These are phyloP conservation scores for Cornus controversa DNA, from an alignment of 148 eudicot genomes.

Conservation along the genomic window DNA sequence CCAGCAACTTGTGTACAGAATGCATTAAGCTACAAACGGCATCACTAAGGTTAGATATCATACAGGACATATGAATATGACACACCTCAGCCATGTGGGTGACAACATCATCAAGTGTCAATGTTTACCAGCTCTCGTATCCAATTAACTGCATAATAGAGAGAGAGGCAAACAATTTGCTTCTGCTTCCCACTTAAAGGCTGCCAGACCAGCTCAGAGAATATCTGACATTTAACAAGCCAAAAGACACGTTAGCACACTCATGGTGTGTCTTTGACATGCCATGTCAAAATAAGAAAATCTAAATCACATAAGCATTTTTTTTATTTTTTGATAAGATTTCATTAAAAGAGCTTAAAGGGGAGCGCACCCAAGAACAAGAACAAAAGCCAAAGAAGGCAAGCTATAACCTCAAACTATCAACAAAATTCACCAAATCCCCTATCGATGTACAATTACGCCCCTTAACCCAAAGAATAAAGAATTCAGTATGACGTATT, in stretches of 20 bases:
- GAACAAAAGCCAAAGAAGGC: too few relatives aligned
- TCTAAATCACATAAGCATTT: background rate
- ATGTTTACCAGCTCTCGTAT: conserved; percentile 59
- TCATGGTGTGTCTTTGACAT: background rate
- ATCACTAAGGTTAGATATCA: conserved; percentile 4
- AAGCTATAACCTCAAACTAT: too few relatives aligned
- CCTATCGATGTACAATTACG: too few relatives aligned
- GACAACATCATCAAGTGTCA: conserved; percentile 12
- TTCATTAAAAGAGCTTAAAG: too few relatives aligned
- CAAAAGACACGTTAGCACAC: conserved; percentile 7
- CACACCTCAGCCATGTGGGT: background rate
- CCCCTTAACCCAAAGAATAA: too few relatives aligned
- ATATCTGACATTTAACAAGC: conserved; percentile 29
- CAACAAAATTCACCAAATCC: too few relatives aligned
- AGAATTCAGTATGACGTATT: too few relatives aligned
- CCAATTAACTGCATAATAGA: conserved; percentile 67
- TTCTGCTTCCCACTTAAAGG: conserved; percentile 46
- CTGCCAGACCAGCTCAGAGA: conserved; percentile 33
- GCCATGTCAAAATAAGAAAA: background rate
- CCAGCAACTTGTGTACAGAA: conserved; percentile 57
- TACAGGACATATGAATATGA: background rate
- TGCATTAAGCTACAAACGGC: conserved; percentile 43
- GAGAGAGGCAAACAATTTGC: conserved; percentile 46
- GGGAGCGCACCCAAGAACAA: too few relatives aligned
- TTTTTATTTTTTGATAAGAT: too few relatives aligned